These are phyloP conservation scores for Solanum etuberosum DNA, from an alignment of 257 asterid genomes.

Conservation along the genomic window DNA sequence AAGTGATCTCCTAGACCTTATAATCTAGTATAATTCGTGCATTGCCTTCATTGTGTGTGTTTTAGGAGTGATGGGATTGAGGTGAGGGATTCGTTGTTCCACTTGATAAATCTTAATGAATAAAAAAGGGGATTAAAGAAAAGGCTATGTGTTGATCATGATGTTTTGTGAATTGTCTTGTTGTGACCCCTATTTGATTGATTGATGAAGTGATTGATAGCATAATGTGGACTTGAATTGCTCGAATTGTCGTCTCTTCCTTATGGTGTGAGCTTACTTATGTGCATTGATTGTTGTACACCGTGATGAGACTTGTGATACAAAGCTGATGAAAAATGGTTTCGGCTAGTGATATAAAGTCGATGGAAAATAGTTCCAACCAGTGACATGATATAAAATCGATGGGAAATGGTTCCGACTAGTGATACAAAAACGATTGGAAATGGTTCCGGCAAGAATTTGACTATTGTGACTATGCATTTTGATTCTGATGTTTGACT, in stretches of 20 bases:
- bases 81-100: neutral
- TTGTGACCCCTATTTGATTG: neutral
- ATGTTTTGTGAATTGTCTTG: neutral
- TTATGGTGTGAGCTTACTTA: neutral
- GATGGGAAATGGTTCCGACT: neutral
- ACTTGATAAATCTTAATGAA: neutral
- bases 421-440: no score
- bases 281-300: neutral
- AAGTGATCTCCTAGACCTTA: neutral
- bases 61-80: neutral
- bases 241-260: neutral
- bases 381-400: no score
- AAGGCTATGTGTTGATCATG: neutral
- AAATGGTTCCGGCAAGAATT: neutral
- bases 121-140: no score
- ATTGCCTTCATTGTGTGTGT: neutral
- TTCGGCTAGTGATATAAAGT: neutral
- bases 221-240: neutral
- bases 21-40: neutral
- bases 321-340: no score
- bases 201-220: neutral
- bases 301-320: neutral
- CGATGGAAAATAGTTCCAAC: no score
- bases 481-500: neutral
- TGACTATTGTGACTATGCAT: neutral